Conservation (phyloP, 192 early-diverging fungal species). For the Backusella psychrophila region DNA sequence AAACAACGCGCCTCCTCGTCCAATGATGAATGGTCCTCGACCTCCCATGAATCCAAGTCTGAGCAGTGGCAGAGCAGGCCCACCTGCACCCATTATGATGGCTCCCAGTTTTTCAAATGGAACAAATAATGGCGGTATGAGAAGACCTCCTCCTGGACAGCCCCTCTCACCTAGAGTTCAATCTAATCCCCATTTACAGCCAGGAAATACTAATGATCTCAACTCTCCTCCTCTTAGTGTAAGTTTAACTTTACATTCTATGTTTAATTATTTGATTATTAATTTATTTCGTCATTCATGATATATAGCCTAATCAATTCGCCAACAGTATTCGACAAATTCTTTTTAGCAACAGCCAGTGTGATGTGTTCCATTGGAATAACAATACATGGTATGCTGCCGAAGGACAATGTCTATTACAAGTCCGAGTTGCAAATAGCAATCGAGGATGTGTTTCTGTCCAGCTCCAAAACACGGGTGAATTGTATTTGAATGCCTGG, state of each 20-base stretch:
- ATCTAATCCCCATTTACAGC: constrained; percentile 9
- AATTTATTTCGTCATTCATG: neutral
- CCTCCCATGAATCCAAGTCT: neutral
- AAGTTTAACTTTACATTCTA: neutral
- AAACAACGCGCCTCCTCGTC: neutral
- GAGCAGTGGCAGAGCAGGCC: neutral
- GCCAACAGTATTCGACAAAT: constrained; percentile 13
- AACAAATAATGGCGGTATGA: neutral
- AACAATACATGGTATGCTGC: constrained; percentile 48
- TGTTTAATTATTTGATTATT: neutral
- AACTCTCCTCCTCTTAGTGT: constrained; percentile 16
- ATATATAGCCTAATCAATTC: constrained; percentile 1
- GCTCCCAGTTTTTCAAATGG: constrained; percentile 6
- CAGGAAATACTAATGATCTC: constrained; percentile 3
- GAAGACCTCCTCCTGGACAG: constrained; percentile 13
- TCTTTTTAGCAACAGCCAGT: constrained; percentile 34
- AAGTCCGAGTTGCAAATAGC: constrained; percentile 39
- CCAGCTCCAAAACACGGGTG: constrained; percentile 31
- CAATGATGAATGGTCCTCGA: neutral
- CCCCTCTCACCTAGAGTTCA: neutral
- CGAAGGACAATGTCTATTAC: constrained; percentile 45
- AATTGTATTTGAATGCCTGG: constrained; percentile 57
- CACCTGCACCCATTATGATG: constrained; percentile 15
- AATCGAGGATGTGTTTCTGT: constrained; percentile 47
- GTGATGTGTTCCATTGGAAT: constrained; percentile 55